phyloP scores from a whole-genome alignment of 2,329 filamentous ascomycete species.

The Sarocladiaceae sp. region DNA sequence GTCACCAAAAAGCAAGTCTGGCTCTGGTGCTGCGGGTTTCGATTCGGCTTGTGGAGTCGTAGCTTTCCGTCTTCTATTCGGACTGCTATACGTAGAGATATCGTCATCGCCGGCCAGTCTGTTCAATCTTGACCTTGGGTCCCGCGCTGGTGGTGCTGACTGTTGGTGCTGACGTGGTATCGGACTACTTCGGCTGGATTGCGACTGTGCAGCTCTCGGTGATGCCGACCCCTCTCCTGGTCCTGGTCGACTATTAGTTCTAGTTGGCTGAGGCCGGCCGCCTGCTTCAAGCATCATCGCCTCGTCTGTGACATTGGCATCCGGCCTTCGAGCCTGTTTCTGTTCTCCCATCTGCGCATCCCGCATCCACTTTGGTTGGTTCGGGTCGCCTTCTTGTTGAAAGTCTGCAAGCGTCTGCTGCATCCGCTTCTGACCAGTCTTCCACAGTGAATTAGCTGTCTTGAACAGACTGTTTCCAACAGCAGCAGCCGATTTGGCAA shows the following conservation, averaged over 20 bases:
- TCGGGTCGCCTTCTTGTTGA: conserved; percentile 60
- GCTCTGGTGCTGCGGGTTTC: conserved; percentile 35
- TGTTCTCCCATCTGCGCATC: conserved; percentile 47
- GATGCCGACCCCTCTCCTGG: conserved; percentile 9
- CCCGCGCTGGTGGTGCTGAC: conserved; percentile 28
- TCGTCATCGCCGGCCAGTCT: conserved; percentile 74
- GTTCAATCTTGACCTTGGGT: conserved; percentile 51
- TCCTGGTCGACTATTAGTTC: conserved; percentile 19
- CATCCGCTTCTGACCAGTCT: conserved; percentile 84
- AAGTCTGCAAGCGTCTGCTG: conserved; percentile 90
- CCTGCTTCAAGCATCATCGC: conserved; percentile 73
- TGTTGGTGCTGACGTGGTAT: conserved; percentile 56
- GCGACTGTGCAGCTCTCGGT: conserved; percentile 31
- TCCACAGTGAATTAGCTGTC: conserved; percentile 92
- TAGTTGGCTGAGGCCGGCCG: conserved; percentile 42
- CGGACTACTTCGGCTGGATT: conserved; percentile 36
- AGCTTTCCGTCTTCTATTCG: conserved; percentile 67
- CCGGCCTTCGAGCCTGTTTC: conserved; percentile 7
- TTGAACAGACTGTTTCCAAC: conserved; percentile 83
- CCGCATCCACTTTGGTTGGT: conserved; percentile 93
- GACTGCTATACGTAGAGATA: conserved; percentile 81
- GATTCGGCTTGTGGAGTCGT: conserved; percentile 43
- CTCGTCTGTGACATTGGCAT: conserved; percentile 55
- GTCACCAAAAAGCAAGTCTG: conserved; percentile 57
- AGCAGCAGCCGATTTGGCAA: conserved; percentile 74